Evolutionary conservation across 441 rosid species (phyloP), one percentile per base, ranked within the genome.

Genomic region (Eutrema salsugineum): DNA sequence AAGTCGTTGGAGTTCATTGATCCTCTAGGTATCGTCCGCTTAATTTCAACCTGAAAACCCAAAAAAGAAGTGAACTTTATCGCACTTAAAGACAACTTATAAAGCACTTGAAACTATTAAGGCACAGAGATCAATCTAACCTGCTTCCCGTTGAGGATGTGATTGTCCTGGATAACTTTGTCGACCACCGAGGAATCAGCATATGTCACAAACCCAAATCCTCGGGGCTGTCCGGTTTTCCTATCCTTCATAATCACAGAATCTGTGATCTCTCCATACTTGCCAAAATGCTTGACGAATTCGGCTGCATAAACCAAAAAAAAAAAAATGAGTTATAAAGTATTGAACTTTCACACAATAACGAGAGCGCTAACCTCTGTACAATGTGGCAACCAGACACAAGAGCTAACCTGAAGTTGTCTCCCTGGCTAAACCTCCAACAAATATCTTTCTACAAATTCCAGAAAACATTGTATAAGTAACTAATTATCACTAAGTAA

Each of bases 361-460:
- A 24, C 47, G 63, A 39, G 73, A 63, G 43, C 28, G 63, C 71
- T 67, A 74, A 77, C 80, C 69, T 68, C 73, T 46, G 28, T 44
- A 66, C 66, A 22, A 64, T 20, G 66, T 4, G 1, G 68, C 75
- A 80, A 73, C 74, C 81, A 70, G 72, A 70, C 66, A 42, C 71
- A 62, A 81, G 64, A 79, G 85, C 93, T 78, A 86, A 93, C 98
- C 98, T 78, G 88, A 71, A 68, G 93, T 88, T 61, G 98, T 93
- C 84, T 90, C 97, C 65, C 93, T 88, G 53, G 98, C 87, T 84
- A 93, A 84, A 84, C 98, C 98, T 76, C 98, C 97, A 66, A 93
- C 82, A 80, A 93, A 93, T 62, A 93, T 87, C 81, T 93, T 93
- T 75, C 98, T 93, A 91, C 91, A 85, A 83, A 83, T 73, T 83